Percentiles rank a stretch among this genome's conserved stretches.
Evolutionary conservation across 257 asterid genomes (phyloP).

Genomic region (Nicotiana undulata): DNA sequence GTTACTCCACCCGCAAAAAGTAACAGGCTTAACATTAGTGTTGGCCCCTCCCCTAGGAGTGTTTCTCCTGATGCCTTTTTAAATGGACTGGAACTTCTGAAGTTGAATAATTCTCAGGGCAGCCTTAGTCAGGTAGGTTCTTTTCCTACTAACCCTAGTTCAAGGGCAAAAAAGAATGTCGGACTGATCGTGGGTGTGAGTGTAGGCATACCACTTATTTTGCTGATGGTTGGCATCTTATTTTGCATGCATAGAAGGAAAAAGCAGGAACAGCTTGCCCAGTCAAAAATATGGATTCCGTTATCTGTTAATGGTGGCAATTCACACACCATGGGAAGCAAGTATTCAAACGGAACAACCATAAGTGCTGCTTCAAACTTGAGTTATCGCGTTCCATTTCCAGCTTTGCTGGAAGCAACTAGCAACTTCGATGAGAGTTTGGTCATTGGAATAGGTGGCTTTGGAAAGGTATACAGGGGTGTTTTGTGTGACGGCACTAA

Average conservation of each 20-base stretch:
- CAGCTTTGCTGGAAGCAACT: slow-evolving; percentile 64
- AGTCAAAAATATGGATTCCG: slow-evolving; percentile 72
- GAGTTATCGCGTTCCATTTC: slow-evolving; percentile 77
- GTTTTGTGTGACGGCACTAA: slow-evolving; percentile 54
- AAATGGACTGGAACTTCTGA: slow-evolving; percentile 75
- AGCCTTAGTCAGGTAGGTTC: slow-evolving; percentile 48
- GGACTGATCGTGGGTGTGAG: slow-evolving; percentile 60
- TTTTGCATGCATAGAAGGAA: slow-evolving; percentile 30
- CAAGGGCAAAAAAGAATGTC: slow-evolving; percentile 35
- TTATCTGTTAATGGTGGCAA: slow-evolving; percentile 49
- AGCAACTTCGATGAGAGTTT: slow-evolving; percentile 59
- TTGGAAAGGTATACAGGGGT: slow-evolving; percentile 83
- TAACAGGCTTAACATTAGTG: slow-evolving; percentile 37
- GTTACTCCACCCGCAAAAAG: slow-evolving; percentile 34
- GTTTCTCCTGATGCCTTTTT: slow-evolving; percentile 47
- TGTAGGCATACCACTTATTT: slow-evolving; percentile 32
- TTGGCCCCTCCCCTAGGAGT: slow-evolving; percentile 52
- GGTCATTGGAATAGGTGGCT: slow-evolving; percentile 81
- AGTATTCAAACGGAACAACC: slow-evolving; percentile 67
- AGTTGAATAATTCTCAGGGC: slow-evolving; percentile 48
- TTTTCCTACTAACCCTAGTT: slow-evolving; percentile 21
- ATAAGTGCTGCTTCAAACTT: slow-evolving; percentile 48
- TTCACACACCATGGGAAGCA: slow-evolving; percentile 85
- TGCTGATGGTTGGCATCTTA: slow-evolving; percentile 27
- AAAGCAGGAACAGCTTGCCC: slow-evolving; percentile 34